Base-by-base conservation (phyloP, 106 monocot genomes). In the Alisma plantagoaquatica region DNA sequence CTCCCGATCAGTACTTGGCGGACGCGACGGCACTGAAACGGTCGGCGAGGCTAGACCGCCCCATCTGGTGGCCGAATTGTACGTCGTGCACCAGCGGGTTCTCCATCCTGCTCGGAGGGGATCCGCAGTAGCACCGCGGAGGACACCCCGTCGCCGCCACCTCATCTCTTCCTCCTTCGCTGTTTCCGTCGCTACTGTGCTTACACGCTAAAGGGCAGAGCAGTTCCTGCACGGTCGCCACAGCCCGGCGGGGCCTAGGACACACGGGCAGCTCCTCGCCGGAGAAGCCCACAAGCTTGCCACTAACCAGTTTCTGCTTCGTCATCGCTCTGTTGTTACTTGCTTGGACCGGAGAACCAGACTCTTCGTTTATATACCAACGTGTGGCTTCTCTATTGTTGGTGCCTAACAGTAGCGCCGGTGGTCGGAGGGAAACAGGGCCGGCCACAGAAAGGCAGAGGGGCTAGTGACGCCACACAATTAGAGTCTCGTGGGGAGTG, bases 71-170 rank as follows among this genome's bases (percentile, higher is more conserved):
- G 31, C 32, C 9, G n/a, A 73, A 73, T 9, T 54, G 45, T 27
- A 18, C 46, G 7, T 73, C 73, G 35, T 66, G 65, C 1, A 73
- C 46, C 59, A 66, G n/a, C 11, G 73, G 73, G 54, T 73, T 73
- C 2, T 66, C 53, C 8, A 28, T 43, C 61, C 73, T 52, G 18
- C 15, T 51, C 14, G 73, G 73, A 60, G 73, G 73, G 18, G 73
- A 73, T 17, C 66, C 66, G 49, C 73, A 73, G 18, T 66, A 60
- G 19, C 73, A 58, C 2, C 43, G 54, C 21, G 73, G 73, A 23
- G 73, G 35, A 41, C 73, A 73, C 41, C 66, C 66, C 5, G 46
- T 60, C 21, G 44, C 25, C 3, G 9, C 31, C 1, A 41, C 2
- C 31, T 66, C 66, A 54, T 60, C 25, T 23, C 53, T 54, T n/a